Conservation (phyloP, 805 yeast genomes). For the Soucietia sequanensis region DNA sequence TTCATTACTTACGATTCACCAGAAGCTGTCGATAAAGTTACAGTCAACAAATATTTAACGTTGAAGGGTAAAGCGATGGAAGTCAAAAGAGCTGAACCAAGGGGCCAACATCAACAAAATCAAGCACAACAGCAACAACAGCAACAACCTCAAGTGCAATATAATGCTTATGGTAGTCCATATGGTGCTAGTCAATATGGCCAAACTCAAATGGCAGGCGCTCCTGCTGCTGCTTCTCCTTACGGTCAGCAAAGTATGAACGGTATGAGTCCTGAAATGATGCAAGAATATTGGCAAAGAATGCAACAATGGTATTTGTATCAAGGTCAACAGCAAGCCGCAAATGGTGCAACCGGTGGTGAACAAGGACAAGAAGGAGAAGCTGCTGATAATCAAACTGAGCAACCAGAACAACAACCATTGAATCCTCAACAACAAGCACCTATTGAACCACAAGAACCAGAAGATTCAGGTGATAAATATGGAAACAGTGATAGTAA, state of each 20-base stretch:
- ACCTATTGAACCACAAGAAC: constrained; percentile 20
- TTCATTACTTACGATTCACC: constrained; percentile 94
- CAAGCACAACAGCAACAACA: constrained; percentile 34
- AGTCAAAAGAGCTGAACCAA: constrained; percentile 80
- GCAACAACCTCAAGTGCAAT: constrained; percentile 25
- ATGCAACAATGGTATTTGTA: constrained; percentile 65
- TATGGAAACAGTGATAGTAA: constrained; percentile 17
- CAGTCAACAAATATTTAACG: constrained; percentile 75
- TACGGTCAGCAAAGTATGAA: constrained; percentile 17
- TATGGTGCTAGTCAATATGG: constrained; percentile 16
- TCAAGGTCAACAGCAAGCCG: constrained; percentile 49
- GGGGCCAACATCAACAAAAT: constrained; percentile 59
- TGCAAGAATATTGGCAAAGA: constrained; percentile 63
- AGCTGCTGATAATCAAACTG: no score
- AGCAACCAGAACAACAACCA: constrained; percentile 37
- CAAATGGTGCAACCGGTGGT: constrained; percentile 20
- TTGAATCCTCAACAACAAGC: constrained; percentile 44
- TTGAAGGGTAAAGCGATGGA: constrained; percentile 86
- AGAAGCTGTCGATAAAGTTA: constrained; percentile 87
- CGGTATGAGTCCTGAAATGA: constrained; percentile 50
- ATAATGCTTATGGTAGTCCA: constrained; percentile 19
- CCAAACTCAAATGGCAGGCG: constrained; percentile 18
- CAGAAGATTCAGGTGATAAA: constrained; percentile 25
- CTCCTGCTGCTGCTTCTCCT: constrained; percentile 18
- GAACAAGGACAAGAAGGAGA: constrained; percentile 11